Base-by-base conservation (phyloP, 1,139 yeast genomes). In the Debaryomyces sp. region DNA sequence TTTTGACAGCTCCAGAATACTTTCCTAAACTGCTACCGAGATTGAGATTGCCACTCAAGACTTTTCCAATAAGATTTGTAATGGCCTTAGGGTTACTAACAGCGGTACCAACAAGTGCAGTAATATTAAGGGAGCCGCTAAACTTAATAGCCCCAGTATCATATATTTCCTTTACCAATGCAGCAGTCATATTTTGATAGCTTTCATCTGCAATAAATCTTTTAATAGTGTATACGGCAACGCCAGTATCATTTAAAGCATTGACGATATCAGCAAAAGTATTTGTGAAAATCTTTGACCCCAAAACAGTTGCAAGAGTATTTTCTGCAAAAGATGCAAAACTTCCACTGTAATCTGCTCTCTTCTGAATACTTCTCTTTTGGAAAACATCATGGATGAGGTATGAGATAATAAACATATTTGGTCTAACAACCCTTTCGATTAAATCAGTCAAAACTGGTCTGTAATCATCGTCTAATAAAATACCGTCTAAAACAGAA, bases 211-310 rank as follows among this genome's bases (percentile, higher is more conserved):
- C 67, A 41, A 76, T 53, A 53, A 73, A 64, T 43, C 69, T 54
- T 57, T 76, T 73, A 26, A 72, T 59, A 5, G 68, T 62, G 55
- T 74, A 71, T 21, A 71, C 73, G n/a, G 68, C 68, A 46, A 76
- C 61, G 7, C 75, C 77, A 7, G 80, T 74, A 50, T 74, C 73
- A 59, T 76, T 76, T 50, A 76, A 67, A 4, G 79, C 75, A 43
- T 63, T 60, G 40, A 71, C 58, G 7, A 64, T 56, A 46, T 66
- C 74, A 24, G 55, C 57, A 22, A 73, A 59, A 5, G 67, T 54
- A 38, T 56, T 51, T 32, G 58, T 58, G 44, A 73, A 63, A 4
- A 67, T 27, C n/a, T 59, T 48, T 2, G 78, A 72, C 27, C 61
- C 55, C 50, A 75, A 61, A 29, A 70, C 55, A 1, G 68, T 51